Percentiles rank a stretch among this genome's conserved stretches.
Conservation (phyloP, 129 eudicot species). For the Lonicera japonica region DNA sequence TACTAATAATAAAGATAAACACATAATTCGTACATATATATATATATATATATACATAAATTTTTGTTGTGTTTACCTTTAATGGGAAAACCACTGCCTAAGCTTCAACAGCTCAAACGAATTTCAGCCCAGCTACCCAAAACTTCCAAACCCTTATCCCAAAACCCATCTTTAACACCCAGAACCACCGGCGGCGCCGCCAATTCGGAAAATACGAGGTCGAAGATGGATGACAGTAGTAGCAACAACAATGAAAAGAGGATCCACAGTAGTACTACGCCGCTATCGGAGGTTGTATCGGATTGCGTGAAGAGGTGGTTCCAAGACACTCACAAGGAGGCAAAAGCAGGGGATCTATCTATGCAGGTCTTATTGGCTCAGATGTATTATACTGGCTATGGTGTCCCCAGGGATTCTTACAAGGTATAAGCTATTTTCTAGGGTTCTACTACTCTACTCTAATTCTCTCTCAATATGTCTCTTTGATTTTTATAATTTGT, state of each 20-base stretch:
- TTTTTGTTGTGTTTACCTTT: too few species aligned
- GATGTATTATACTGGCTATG: conserved; percentile 23
- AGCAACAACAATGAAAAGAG: conserved; percentile 23
- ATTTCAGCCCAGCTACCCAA: too few species aligned
- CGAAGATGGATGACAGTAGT: conserved; percentile 25
- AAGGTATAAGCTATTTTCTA: conserved; percentile 28
- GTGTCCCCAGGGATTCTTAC: conserved; percentile 45
- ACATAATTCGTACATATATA: too few species aligned
- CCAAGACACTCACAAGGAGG: conserved; percentile 47
- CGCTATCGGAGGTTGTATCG: conserved; percentile 67
- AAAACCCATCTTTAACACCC: too few species aligned
- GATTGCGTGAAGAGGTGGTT: conserved; percentile 75
- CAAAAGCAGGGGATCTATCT: conserved; percentile 16
- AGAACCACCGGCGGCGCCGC: not conserved
- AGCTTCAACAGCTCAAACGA: too few species aligned
- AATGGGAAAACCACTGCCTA: too few species aligned
- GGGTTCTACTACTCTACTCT: not conserved
- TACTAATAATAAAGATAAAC: too few species aligned
- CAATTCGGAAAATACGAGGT: not conserved
- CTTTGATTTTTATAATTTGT: too few species aligned
- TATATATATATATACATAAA: too few species aligned
- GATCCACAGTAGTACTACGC: conserved; percentile 10
- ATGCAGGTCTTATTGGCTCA: conserved; percentile 27
- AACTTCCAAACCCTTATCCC: too few species aligned
- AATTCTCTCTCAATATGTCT: too few species aligned